Conservation (phyloP, 495 filamentous ascomycete genomes). For the Bryoglossum gracile region DNA sequence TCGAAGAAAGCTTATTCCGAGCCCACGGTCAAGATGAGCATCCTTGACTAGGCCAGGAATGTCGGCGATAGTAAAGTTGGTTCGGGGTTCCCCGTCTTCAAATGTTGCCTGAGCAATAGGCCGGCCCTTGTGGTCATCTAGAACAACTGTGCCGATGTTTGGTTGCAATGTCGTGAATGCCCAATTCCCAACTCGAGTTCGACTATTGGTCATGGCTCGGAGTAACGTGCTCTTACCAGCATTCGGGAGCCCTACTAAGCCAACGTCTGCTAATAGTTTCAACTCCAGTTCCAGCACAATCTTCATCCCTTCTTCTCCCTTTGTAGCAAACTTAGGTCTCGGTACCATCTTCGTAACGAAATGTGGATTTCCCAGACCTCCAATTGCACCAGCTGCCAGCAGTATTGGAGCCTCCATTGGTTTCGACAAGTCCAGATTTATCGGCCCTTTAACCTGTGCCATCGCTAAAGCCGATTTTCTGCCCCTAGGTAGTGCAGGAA, state of each 20-base stretch:
- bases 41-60: slow-evolving; percentile 88
- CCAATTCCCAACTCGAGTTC: slow-evolving; percentile 87
- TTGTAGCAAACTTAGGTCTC: slow-evolving; percentile 79
- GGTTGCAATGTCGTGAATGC: slow-evolving; percentile 93
- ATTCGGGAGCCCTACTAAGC: slow-evolving; percentile 89
- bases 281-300: slow-evolving; percentile 83
- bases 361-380: slow-evolving; percentile 89
- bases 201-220: slow-evolving; percentile 74
- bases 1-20: slow-evolving; percentile 85
- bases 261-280: slow-evolving; percentile 91
- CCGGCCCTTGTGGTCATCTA: slow-evolving; percentile 74
- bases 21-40: slow-evolving; percentile 85
- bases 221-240: slow-evolving; percentile 93
- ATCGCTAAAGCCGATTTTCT: slow-evolving; percentile 50
- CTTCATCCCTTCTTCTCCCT: slow-evolving; percentile 69
- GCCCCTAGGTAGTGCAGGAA: slow-evolving; percentile 48
- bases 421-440: slow-evolving; percentile 73
- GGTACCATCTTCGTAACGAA: slow-evolving; percentile 64
- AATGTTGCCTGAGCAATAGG: slow-evolving; percentile 27
- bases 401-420: slow-evolving; percentile 78
- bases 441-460: slow-evolving; percentile 59
- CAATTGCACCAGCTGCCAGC: slow-evolving; percentile 83
- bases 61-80: slow-evolving; percentile 87
- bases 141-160: slow-evolving; percentile 88
- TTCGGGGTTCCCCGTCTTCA: slow-evolving; percentile 43